Percentiles rank a stretch among this genome's conserved stretches.
Conservation (phyloP, 768 basidiomycete genomes). For the Tylopilus plumbeoviolaceoides region DNA sequence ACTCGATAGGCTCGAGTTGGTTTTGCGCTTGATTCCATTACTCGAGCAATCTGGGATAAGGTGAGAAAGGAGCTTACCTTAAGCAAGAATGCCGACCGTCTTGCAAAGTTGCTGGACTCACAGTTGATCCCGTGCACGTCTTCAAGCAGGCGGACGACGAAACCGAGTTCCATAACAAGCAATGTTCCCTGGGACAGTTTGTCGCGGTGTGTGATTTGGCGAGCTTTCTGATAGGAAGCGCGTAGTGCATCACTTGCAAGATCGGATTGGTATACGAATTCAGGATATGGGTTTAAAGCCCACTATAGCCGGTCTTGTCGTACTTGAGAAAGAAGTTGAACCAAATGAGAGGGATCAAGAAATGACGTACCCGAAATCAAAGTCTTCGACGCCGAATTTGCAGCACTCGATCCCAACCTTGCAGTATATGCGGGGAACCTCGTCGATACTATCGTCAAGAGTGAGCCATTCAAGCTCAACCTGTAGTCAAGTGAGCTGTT, state of each 20-base stretch:
- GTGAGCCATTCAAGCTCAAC: conserved; percentile 50
- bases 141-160: conserved; percentile 91
- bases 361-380: conserved; percentile 82
- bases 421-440: conserved; percentile 78
- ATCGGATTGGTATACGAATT: conserved; percentile 96
- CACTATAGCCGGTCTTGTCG: conserved; percentile 86
- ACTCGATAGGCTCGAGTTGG: conserved; percentile 87
- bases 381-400: conserved; percentile 98
- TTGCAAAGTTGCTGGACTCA: conserved; percentile 95
- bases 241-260: conserved; percentile 88
- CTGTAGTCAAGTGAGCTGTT: conserved; percentile 27
- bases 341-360: not conserved
- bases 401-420: conserved; percentile 98
- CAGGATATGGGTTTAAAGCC: conserved; percentile 93
- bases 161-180: conserved; percentile 94
- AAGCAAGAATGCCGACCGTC: conserved; percentile 83
- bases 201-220: conserved; percentile 92
- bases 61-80: conserved; percentile 46
- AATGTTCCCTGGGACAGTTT: conserved; percentile 86
- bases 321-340: conserved; percentile 48
- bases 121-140: conserved; percentile 93
- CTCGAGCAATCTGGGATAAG: not conserved
- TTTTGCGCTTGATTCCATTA: conserved; percentile 47
- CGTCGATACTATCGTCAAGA: conserved; percentile 49
- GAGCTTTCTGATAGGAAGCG: conserved; percentile 65